These are phyloP conservation scores for Artemisia argyi DNA, from an alignment of 129 eudicot species.

Conservation along the genomic window DNA sequence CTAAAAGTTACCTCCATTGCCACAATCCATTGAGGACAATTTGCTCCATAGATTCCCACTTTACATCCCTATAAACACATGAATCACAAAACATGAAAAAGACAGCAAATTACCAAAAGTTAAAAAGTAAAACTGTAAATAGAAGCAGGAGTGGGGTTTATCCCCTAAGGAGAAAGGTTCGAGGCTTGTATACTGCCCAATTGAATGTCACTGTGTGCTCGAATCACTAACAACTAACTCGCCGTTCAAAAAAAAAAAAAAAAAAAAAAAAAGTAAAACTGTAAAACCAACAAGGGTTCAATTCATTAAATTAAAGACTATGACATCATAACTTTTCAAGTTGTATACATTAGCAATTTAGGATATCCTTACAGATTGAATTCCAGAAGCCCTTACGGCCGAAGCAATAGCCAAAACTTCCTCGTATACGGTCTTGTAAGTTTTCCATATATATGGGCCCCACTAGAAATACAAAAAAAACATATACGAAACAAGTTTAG, in stretches of 20 bases:
- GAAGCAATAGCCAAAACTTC: conserved; percentile 71
- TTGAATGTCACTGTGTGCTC: too few relatives aligned
- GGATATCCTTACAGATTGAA: conserved; percentile 62
- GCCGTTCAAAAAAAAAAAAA: too few relatives aligned
- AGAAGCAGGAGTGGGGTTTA: too few relatives aligned
- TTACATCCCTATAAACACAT: conserved; percentile 58
- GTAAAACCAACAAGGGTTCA: not conserved
- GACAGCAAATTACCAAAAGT: not conserved
- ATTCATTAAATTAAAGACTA: not conserved
- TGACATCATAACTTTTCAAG: not conserved
- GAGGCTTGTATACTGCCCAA: too few relatives aligned
- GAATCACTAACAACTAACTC: too few relatives aligned
- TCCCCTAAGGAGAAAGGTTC: too few relatives aligned
- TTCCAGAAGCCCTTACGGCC: conserved; percentile 75
- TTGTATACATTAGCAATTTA: conserved; percentile 1
- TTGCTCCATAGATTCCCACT: conserved; percentile 90
- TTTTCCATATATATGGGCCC: conserved; percentile 93
- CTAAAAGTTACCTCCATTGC: conserved; percentile 79
- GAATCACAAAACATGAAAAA: too few relatives aligned
- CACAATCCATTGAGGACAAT: conserved; percentile 97
- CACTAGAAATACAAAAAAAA: conserved; percentile 39
- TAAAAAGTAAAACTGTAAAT: not conserved
- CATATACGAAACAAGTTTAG: not conserved
- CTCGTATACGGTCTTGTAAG: conserved; percentile 69
- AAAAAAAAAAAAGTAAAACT: not conserved